These are phyloP conservation scores for Fusarium stilboides DNA, from an alignment of 2,329 filamentous ascomycete species.

Conservation along the genomic window DNA sequence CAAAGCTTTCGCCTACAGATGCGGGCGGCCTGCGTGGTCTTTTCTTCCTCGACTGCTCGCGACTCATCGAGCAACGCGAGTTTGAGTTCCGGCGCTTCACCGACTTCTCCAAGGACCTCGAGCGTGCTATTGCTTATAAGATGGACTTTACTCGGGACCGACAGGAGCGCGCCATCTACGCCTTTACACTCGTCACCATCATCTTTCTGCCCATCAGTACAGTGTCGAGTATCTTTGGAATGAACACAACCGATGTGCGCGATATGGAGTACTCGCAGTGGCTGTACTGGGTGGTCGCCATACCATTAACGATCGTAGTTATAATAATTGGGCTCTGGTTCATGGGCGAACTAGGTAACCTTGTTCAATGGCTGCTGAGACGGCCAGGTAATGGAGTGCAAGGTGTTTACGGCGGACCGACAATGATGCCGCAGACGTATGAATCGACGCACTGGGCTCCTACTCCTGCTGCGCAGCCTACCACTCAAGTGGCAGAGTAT, in stretches of 20 bases:
- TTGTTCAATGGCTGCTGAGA: slow-evolving; percentile 51
- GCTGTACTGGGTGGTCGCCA: slow-evolving; percentile 65
- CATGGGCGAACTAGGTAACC: slow-evolving; percentile 60
- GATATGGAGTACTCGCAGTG: slow-evolving; percentile 65
- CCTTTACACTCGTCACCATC: slow-evolving; percentile 66
- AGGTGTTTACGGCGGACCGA: slow-evolving; percentile 25
- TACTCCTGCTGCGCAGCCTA: slow-evolving; percentile 3
- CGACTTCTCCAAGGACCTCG: slow-evolving; percentile 53
- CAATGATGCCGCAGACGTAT: slow-evolving; percentile 25
- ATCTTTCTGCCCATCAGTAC: slow-evolving; percentile 64
- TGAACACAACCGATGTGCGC: slow-evolving; percentile 67
- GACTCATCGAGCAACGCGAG: slow-evolving; percentile 56
- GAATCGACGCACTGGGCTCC: slow-evolving; percentile 26
- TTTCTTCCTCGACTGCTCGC: slow-evolving; percentile 57
- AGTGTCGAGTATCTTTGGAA: slow-evolving; percentile 66
- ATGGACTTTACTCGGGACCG: slow-evolving; percentile 60
- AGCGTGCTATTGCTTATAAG: slow-evolving; percentile 53
- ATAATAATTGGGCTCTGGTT: slow-evolving; percentile 59
- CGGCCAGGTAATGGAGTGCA: slow-evolving; percentile 22
- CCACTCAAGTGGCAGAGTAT: slow-evolving; percentile 20
- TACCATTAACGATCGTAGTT: slow-evolving; percentile 62
- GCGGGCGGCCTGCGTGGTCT: slow-evolving; percentile 57
- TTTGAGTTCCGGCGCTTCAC: slow-evolving; percentile 53
- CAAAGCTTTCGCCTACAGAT: slow-evolving; percentile 57
- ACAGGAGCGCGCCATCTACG: slow-evolving; percentile 65